Evolutionary conservation across 345 rosid species (phyloP).

Genomic region (Adansonia digitata): DNA sequence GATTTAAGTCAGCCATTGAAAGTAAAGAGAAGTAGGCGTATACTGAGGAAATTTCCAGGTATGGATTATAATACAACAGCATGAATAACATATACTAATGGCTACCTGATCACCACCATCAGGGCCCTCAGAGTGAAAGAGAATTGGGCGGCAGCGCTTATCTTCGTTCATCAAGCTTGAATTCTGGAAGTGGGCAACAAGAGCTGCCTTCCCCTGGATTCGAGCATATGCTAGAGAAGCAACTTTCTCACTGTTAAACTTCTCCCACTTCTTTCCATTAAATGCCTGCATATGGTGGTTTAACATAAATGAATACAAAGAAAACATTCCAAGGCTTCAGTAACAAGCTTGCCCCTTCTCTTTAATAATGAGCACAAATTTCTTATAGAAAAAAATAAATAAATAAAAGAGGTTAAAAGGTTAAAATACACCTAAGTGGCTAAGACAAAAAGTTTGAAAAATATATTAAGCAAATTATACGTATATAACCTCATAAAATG

Average conservation of each 20-base stretch:
- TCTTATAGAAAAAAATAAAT: not conserved
- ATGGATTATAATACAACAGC: not conserved
- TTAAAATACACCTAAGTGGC: not conserved
- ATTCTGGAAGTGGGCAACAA: constrained; percentile 79
- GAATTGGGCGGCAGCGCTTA: constrained; percentile 80
- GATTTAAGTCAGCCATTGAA: not conserved
- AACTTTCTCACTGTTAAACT: constrained; percentile 87
- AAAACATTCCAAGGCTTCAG: not conserved
- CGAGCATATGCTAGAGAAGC: constrained; percentile 85
- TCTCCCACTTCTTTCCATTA: constrained; percentile 89
- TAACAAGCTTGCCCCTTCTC: not conserved
- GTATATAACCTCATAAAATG: constrained; percentile 54
- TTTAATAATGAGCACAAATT: not conserved
- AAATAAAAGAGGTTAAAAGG: too few species aligned
- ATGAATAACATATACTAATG: not conserved
- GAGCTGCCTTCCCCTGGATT: constrained; percentile 75
- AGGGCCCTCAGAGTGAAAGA: constrained; percentile 40
- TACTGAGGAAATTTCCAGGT: not conserved
- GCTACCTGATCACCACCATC: constrained; percentile 44
- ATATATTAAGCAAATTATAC: not conserved
- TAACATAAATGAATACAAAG: constrained; percentile 1
- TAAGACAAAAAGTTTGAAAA: not conserved
- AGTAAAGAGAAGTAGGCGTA: not conserved
- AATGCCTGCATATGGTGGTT: constrained; percentile 48
- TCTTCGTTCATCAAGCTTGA: constrained; percentile 91